Evolutionary conservation across 2,329 filamentous ascomycete species (phyloP), one percentile per base, ranked within the genome.

Genomic region (Microdochium paspali): DNA sequence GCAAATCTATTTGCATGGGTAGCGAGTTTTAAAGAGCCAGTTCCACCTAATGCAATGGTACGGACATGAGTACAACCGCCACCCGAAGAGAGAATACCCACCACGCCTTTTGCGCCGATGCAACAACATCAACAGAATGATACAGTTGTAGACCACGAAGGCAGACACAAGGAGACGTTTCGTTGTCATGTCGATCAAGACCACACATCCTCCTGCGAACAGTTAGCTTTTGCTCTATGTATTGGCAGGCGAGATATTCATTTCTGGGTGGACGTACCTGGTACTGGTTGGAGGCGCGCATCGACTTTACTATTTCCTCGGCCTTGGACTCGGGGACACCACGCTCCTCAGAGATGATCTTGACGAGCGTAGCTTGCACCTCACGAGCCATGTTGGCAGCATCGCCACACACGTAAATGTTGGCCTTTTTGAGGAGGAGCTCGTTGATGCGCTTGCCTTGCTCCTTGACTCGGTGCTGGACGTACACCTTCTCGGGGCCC

Each of bases 361-460:
- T 84, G 24, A 77, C 85, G 40, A 98, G 75, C n/a, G 89, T 81
- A 23, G 84, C 75, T 65, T 94, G 96, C 60, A 96, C 90, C 65
- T 95, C 90, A 49, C 90, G 84, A 44, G 90, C 90, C 90, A 96
- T 96, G 72, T 95, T 90, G 48, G 93, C 87, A 1, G 94, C 94
- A 63, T 98, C 93, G 70, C 93, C 93, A 60, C 94, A 98, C 49
- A 98, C 91, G 66, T 98, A 98, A 66, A 98, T 90, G 69, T 93
- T 96, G 4, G 89, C 93, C 65, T 90, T 87, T 66, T 90, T 76
- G 56, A 85, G 76, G 10, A 98, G 76, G 1, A 98, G 80, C 54
- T 91, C 83, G 68, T 95, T 91, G 69, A 98, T 77, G 58, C 95
- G 82, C 59, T 87, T 79, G 50, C 87, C 83, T 45, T 83, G 77